Percentiles rank a stretch among this genome's conserved stretches.
Conservation (phyloP, 2,329 filamentous ascomycete genomes). For the Neoarthrinium moseri region DNA sequence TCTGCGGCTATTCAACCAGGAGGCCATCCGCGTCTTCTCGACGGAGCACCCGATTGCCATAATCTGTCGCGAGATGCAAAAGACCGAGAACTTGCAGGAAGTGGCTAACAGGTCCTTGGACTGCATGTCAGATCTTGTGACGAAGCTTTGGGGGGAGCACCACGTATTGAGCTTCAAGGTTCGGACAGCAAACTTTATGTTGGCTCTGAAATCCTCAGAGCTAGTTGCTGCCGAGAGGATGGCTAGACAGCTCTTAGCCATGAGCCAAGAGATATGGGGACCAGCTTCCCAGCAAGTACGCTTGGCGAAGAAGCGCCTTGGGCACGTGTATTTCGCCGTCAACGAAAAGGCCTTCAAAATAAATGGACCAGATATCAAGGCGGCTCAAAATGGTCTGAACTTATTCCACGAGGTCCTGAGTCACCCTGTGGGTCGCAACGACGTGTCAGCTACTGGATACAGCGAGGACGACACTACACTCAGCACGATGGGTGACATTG, state of each 20-base stretch:
- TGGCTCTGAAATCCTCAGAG: neutral
- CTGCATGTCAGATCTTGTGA: neutral
- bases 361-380: neutral
- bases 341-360: neutral
- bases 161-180: neutral
- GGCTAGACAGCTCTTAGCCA: neutral
- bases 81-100: neutral
- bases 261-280: constrained; percentile 3
- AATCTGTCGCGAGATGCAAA: constrained; percentile 5
- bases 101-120: neutral
- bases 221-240: neutral
- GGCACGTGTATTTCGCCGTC: neutral
- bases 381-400: neutral
- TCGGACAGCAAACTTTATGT: neutral
- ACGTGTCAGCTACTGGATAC: neutral
- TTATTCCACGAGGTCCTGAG: neutral
- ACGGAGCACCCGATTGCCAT: constrained; percentile 1
- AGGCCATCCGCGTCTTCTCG: constrained; percentile 1
- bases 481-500: constrained; percentile 2
- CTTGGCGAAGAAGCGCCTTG: neutral
- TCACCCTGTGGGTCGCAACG: neutral
- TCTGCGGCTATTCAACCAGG: constrained; percentile 1
- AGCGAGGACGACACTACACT: constrained; percentile 5
- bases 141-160: neutral
- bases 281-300: neutral